phyloP scores from a whole-genome alignment of 306 rosid species.

The Malus asiatica region DNA sequence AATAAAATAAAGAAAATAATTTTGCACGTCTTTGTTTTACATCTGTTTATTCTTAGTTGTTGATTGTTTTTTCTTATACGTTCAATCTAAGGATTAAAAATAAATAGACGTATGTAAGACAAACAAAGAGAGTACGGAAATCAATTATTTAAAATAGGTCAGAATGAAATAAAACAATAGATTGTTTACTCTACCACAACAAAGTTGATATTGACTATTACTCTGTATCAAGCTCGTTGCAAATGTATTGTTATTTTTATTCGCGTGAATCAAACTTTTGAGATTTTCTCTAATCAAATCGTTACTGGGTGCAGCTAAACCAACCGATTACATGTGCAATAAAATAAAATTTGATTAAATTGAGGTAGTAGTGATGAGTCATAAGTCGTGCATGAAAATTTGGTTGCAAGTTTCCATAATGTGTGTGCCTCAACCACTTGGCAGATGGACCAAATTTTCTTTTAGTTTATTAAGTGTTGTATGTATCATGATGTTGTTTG shows the following conservation, averaged over 20 bases:
- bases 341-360: neutral
- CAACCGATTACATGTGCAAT: neutral
- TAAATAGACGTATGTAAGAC: no score
- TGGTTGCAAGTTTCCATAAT: conserved; percentile 37
- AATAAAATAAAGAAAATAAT: no score
- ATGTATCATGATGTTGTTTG: neutral
- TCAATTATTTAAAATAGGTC: no score
- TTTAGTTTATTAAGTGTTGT: neutral
- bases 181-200: no score
- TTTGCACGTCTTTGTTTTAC: neutral
- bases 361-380: neutral
- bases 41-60: neutral
- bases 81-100: no score
- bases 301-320: neutral
- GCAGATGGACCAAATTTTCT: conserved; percentile 28
- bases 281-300: no score
- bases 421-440: conserved; percentile 38
- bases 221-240: no score
- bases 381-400: conserved; percentile 18
- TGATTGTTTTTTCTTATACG: neutral
- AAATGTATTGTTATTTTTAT: no score
- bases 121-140: no score
- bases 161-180: no score
- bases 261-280: no score
- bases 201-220: no score